Percentiles rank a stretch among this genome's conserved stretches.
Evolutionary conservation across 169 alveolate genomes (phyloP).

Genomic region (Plasmodium vivax): DNA sequence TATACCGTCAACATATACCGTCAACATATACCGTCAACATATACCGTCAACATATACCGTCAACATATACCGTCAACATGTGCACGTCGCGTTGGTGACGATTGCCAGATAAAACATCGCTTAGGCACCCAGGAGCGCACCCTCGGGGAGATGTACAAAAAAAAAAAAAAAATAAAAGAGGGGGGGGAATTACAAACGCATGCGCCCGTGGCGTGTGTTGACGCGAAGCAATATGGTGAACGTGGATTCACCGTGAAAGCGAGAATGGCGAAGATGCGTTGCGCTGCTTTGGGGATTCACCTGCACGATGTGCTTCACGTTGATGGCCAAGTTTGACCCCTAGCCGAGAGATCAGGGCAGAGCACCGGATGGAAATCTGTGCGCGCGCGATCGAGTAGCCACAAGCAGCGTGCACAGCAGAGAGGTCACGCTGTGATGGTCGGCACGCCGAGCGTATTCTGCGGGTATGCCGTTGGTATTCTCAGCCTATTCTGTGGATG

Average conservation of each 20-base stretch:
- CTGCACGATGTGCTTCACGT: not conserved
- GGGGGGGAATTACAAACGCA: not conserved
- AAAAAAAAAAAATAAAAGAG: no score
- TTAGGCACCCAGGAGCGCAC: not conserved
- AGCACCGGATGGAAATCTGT: not conserved
- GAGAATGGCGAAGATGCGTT: not conserved
- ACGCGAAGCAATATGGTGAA: not conserved
- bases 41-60: no score
- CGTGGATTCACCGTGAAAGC: not conserved
- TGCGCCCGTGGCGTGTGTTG: not conserved
- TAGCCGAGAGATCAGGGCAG: not conserved
- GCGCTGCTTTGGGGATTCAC: not conserved
- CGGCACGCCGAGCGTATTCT: not conserved
- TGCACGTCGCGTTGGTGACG: not conserved
- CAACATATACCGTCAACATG: not conserved
- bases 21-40: not conserved
- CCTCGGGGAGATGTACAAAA: not conserved
- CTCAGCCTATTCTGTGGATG: not conserved
- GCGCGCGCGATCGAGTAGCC: not conserved
- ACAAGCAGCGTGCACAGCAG: not conserved
- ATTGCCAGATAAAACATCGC: not conserved
- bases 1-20: no score
- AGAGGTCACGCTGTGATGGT: not conserved
- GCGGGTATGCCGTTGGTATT: not conserved
- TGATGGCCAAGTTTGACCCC: not conserved